Percentiles rank a stretch among this genome's conserved stretches.
Evolutionary conservation across 257 asterid species (phyloP).

Genomic region (Forsythia suspensa): DNA sequence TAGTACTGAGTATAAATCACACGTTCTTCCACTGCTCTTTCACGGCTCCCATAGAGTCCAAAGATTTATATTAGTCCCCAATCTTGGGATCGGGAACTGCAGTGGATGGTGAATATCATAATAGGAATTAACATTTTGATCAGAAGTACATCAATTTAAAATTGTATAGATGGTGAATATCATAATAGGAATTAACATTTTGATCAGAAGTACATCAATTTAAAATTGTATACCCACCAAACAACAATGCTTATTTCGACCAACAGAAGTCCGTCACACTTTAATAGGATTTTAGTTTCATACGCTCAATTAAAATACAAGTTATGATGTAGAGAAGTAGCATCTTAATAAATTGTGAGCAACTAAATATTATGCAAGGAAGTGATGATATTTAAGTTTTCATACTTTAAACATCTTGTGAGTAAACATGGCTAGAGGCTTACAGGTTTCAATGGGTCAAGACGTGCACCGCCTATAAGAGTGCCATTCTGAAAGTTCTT

Average conservation of each 20-base stretch:
- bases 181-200: neutral
- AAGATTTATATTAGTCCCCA: neutral
- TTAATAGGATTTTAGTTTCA: neutral
- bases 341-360: neutral
- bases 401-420: neutral
- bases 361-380: neutral
- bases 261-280: neutral
- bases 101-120: neutral
- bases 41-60: neutral
- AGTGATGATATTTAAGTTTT: neutral
- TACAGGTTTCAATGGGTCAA: constrained; percentile 56
- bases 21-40: neutral
- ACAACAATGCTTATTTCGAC: neutral
- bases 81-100: neutral
- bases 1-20: neutral
- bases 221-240: neutral
- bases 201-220: neutral
- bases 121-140: constrained; percentile 1
- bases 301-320: neutral
- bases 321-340: neutral
- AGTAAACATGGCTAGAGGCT: constrained; percentile 30
- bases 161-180: neutral
- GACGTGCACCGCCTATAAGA: constrained; percentile 65
- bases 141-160: neutral
- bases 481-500: constrained; percentile 72